Evolutionary conservation across 1,284 basidiomycete species (phyloP).

Genomic region (Trametes polyzona): DNA sequence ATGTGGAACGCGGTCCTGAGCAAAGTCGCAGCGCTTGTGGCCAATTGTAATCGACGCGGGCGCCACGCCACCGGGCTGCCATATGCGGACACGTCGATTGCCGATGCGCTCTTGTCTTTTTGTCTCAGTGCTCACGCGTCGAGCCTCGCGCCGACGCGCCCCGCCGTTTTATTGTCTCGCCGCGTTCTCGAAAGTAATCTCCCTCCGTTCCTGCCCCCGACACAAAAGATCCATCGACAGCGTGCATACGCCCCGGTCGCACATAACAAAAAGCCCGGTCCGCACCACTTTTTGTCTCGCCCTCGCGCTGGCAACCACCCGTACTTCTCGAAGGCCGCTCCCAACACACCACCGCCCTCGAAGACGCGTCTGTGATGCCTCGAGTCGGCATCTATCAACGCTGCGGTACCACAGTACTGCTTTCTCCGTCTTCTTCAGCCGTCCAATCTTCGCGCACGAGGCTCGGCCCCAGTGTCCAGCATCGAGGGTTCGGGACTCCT

Average conservation of each 20-base stretch:
- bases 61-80: conserved; percentile 23
- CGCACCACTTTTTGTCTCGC: conserved; percentile 29
- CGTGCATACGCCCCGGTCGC: conserved; percentile 24
- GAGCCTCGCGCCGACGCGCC: conserved; percentile 22
- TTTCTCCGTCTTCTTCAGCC: not conserved
- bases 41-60: conserved; percentile 28
- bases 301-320: conserved; percentile 20
- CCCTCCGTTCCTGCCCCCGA: conserved; percentile 7
- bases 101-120: conserved; percentile 32
- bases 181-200: conserved; percentile 27
- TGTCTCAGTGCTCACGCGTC: conserved; percentile 32
- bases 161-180: conserved; percentile 30
- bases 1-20: conserved; percentile 22
- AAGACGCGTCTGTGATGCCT: not conserved
- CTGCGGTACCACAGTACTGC: not conserved
- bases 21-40: conserved; percentile 28
- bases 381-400: conserved; percentile 13
- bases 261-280: conserved; percentile 27
- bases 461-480: not conserved
- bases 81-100: conserved; percentile 19
- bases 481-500: not conserved
- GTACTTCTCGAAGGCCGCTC: conserved; percentile 18
- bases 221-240: conserved; percentile 29
- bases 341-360: not conserved
- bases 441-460: conserved; percentile 2